phyloP scores from a whole-genome alignment of 2,329 filamentous ascomycete species.

The Alternaria consortialis region DNA sequence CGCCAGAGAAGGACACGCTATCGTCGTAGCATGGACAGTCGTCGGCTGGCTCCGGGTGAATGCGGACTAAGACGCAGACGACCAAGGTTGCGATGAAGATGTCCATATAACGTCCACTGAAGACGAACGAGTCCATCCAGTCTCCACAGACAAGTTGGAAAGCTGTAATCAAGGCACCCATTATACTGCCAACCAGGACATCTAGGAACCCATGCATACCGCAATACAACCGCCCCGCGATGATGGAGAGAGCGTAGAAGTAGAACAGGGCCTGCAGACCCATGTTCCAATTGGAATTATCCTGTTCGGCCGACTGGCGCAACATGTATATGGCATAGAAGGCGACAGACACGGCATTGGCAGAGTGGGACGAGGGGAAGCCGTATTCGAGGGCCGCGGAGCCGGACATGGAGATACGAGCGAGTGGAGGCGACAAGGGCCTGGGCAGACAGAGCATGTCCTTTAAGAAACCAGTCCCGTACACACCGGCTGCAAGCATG shows the following conservation, averaged over 20 bases:
- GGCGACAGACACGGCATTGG: conserved; percentile 94
- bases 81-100: conserved; percentile 70
- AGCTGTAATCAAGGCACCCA: conserved; percentile 73
- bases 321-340: conserved; percentile 81
- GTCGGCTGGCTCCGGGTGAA: conserved; percentile 95
- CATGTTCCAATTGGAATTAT: conserved; percentile 67
- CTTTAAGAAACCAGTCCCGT: conserved; percentile 86
- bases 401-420: conserved; percentile 96
- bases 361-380: conserved; percentile 95
- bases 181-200: conserved; percentile 78
- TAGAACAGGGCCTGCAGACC: conserved; percentile 75
- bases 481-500: conserved; percentile 73
- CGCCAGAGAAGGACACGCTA: conserved; percentile 90
- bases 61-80: conserved; percentile 79
- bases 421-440: conserved; percentile 88
- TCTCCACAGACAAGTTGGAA: conserved; percentile 65
- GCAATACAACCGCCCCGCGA: conserved; percentile 91
- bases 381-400: conserved; percentile 95
- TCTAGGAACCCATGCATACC: conserved; percentile 99
- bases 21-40: conserved; percentile 98
- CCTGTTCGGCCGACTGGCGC: conserved; percentile 68
- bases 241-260: conserved; percentile 87
- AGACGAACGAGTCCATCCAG: conserved; percentile 75
- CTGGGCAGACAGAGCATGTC: conserved; percentile 92
- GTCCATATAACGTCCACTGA: conserved; percentile 62